Conservation (phyloP, 116 monocot genomes). For the Trichopus zeylanicus region DNA sequence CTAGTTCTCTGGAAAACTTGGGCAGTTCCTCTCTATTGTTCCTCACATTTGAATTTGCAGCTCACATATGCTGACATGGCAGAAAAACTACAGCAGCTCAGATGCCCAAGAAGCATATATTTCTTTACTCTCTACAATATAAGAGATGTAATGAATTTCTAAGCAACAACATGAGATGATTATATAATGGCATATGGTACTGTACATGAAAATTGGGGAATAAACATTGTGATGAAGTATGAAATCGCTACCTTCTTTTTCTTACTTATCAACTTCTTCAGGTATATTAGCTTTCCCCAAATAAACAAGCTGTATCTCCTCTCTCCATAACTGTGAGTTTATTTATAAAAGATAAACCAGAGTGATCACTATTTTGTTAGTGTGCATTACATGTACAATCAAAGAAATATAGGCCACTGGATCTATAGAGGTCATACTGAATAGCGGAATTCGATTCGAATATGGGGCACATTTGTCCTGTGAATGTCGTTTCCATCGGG, state of each 20-base stretch:
- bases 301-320: conserved; percentile 87
- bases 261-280: conserved; percentile 36
- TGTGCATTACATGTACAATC: not conserved
- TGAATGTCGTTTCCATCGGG: conserved; percentile 94
- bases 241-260: not conserved
- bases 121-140: no score
- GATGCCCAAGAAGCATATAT: no score
- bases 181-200: no score
- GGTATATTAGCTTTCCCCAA: conserved; percentile 59
- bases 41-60: no score
- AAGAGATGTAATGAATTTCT: no score
- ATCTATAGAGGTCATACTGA: conserved; percentile 16
- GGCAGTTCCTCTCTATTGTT: no score
- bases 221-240: no score
- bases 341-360: not conserved
- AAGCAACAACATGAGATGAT: no score
- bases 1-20: no score
- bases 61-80: no score
- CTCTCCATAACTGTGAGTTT: conserved; percentile 71
- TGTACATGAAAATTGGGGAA: no score
- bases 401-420: not conserved
- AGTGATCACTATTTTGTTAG: not conserved
- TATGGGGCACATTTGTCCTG: conserved; percentile 94
- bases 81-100: no score
- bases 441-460: conserved; percentile 89